Evolutionary conservation across 805 yeast genomes (phyloP).

Genomic region (Candida takata): DNA sequence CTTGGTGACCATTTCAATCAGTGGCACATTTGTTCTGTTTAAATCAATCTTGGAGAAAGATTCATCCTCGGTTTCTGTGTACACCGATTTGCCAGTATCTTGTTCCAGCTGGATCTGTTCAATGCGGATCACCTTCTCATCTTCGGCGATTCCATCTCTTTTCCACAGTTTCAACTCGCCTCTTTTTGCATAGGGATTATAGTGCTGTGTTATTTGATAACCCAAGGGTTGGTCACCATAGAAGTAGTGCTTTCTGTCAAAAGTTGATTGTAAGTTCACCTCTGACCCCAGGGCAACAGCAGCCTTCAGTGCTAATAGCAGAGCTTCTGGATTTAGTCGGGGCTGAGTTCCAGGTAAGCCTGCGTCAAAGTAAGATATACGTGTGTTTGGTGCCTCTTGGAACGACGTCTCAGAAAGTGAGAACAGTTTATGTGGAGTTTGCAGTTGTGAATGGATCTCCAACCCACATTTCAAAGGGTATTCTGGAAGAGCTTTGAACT

Average conservation of each 20-base stretch:
- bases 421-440: conserved; percentile 69
- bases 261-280: conserved; percentile 51
- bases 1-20: conserved; percentile 84
- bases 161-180: conserved; percentile 50
- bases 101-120: conserved; percentile 89
- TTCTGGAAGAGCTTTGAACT: conserved; percentile 13
- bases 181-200: conserved; percentile 64
- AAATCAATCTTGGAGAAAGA: conserved; percentile 53
- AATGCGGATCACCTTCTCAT: conserved; percentile 46
- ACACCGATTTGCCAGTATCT: conserved; percentile 81
- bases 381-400: conserved; percentile 55
- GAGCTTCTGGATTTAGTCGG: conserved; percentile 62
- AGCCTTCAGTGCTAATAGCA: conserved; percentile 62
- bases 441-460: conserved; percentile 88
- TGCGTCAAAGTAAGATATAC: conserved; percentile 72
- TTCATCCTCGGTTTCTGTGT: conserved; percentile 32
- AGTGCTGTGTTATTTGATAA: conserved; percentile 90
- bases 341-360: conserved; percentile 95
- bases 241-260: conserved; percentile 93
- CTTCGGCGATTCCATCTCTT: conserved; percentile 46
- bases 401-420: conserved; percentile 50
- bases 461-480: conserved; percentile 69
- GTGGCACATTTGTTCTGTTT: conserved; percentile 79
- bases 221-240: conserved; percentile 96
- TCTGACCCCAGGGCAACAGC: conserved; percentile 62